Conservation (phyloP, 768 basidiomycete species). For the Collybia sordida region DNA sequence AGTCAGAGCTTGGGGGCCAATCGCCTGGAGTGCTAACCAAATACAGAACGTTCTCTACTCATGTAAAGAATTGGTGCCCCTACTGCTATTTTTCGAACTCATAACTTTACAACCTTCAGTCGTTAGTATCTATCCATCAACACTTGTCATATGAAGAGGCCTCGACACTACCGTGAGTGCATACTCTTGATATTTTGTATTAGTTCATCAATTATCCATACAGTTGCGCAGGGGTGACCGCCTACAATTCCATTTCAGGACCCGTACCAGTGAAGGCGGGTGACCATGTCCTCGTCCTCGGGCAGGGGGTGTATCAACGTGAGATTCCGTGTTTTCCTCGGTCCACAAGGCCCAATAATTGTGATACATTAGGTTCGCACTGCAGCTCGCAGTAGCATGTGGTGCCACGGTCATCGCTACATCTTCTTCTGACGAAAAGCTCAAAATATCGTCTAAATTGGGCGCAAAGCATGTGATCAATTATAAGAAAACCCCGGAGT, state of each 20-base stretch:
- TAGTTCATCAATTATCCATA: background rate
- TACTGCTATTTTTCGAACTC: too few species aligned
- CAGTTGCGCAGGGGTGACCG: conserved; percentile 61
- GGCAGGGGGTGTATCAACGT: conserved; percentile 59
- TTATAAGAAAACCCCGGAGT: conserved; percentile 56
- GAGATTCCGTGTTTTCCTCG: conserved; percentile 6
- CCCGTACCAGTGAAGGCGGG: conserved; percentile 53
- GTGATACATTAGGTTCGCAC: conserved; percentile 40
- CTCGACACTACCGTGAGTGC: conserved; percentile 55
- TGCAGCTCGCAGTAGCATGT: conserved; percentile 60
- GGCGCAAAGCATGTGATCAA: conserved; percentile 60
- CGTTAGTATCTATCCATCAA: conserved; percentile 50
- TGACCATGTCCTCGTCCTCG: conserved; percentile 54
- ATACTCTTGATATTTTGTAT: background rate
- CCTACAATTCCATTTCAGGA: conserved; percentile 59
- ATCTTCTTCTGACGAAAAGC: conserved; percentile 65
- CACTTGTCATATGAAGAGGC: conserved; percentile 65
- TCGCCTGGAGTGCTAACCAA: conserved; percentile 54
- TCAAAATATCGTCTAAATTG: conserved; percentile 48
- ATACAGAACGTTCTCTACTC: conserved; percentile 49
- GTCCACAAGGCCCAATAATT: background rate
- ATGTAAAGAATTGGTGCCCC: conserved; percentile 21
- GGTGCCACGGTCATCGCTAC: conserved; percentile 68
- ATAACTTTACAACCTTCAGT: conserved; percentile 22
- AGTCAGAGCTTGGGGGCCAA: conserved; percentile 43